These are phyloP conservation scores for Beta corolliflora DNA, from an alignment of 179 eudicot species.

Conservation along the genomic window DNA sequence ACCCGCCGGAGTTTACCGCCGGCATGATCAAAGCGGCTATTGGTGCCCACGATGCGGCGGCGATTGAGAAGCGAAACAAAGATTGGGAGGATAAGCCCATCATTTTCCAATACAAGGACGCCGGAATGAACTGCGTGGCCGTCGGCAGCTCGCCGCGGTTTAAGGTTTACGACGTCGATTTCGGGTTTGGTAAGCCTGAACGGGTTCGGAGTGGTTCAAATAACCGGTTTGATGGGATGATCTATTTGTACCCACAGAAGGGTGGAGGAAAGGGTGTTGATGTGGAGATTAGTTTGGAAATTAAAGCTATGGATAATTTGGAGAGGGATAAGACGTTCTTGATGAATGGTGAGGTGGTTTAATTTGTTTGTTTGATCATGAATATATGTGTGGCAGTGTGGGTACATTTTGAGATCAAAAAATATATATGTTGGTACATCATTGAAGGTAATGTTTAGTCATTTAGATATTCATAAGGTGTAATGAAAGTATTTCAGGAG, in stretches of 20 bases:
- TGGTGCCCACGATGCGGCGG: constrained; percentile 56
- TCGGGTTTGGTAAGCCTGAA: constrained; percentile 84
- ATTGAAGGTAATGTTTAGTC: not conserved
- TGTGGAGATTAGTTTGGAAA: constrained; percentile 89
- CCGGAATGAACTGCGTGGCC: constrained; percentile 91
- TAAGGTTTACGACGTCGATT: constrained; percentile 88
- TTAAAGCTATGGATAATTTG: constrained; percentile 69
- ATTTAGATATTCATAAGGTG: not conserved
- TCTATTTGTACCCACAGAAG: constrained; percentile 81
- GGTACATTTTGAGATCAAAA: too few relatives aligned
- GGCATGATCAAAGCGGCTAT: constrained; percentile 59
- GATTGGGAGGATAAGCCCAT: constrained; percentile 82
- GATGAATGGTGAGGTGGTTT: constrained; percentile 40
- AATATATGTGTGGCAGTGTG: not conserved
- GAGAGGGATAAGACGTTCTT: constrained; percentile 79
- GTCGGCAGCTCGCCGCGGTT: constrained; percentile 96
- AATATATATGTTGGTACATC: not conserved
- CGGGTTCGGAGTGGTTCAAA: constrained; percentile 84
- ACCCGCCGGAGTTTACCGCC: constrained; percentile 68
- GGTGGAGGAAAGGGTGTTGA: constrained; percentile 80
- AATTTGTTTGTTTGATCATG: not conserved
- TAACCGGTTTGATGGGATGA: constrained; percentile 96
- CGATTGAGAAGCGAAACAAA: constrained; percentile 56
- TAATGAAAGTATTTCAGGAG: not conserved
- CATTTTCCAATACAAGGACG: constrained; percentile 87